phyloP scores from a whole-genome alignment of 441 rosid species.

The Syzygium malaccense region DNA sequence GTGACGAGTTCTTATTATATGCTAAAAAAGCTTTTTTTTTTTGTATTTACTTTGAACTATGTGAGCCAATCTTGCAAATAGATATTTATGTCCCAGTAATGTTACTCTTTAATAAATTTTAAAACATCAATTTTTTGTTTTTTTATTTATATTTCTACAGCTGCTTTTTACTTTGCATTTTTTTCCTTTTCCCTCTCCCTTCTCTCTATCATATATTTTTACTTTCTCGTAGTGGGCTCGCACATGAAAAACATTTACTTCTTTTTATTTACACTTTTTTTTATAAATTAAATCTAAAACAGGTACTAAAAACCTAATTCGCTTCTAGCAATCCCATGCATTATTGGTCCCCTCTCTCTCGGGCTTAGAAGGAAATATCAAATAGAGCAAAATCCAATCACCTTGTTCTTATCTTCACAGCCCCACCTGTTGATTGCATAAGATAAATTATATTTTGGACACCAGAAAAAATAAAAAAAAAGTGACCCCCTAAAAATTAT shows the following conservation, averaged over 20 bases:
- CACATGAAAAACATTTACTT: neutral
- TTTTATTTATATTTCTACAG: neutral
- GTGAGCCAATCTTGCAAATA: neutral
- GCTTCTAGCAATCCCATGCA: neutral
- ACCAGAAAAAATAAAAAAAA: neutral
- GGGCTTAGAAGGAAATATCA: neutral
- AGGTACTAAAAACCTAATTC: neutral
- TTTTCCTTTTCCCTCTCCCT: too few relatives aligned
- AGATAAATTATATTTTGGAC: neutral
- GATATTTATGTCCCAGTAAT: too few relatives aligned
- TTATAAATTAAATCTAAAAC: neutral
- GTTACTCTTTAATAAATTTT: neutral
- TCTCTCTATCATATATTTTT: neutral
- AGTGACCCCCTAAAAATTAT: neutral
- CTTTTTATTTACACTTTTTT: neutral
- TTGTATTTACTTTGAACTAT: too few relatives aligned
- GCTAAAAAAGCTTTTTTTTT: neutral
- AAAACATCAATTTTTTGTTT: neutral
- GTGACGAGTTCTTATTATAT: neutral
- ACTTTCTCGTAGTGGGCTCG: neutral
- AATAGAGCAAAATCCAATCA: neutral
- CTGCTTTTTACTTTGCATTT: neutral
- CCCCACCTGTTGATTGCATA: neutral
- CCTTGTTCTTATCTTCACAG: neutral
- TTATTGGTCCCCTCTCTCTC: neutral